A percentile compares a stretch with the other conserved stretches of the same genome.
Conservation (phyloP, 179 eudicot species). For the Amaranthus tricolor region DNA sequence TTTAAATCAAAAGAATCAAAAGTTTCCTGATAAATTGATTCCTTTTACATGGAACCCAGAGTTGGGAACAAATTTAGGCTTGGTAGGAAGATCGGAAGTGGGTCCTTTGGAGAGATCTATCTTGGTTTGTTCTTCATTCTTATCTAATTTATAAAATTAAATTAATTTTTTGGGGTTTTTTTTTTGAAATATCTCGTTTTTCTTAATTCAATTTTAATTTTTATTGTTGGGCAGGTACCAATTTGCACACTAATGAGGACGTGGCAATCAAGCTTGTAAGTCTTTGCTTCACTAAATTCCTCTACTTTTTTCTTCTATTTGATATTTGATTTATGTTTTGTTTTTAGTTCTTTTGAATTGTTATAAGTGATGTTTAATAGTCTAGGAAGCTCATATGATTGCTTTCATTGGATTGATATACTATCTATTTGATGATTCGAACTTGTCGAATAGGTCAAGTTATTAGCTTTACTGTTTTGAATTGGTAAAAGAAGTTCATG, state of each 20-base stretch:
- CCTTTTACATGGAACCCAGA: conserved; percentile 39
- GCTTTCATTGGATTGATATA: no score
- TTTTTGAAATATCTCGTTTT: not conserved
- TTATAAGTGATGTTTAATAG: not conserved
- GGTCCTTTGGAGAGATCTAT: conserved; percentile 56
- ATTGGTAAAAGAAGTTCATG: no score
- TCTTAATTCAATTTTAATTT: not conserved
- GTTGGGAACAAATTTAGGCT: conserved; percentile 47
- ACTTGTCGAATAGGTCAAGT: conserved; percentile 5
- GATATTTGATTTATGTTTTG: not conserved
- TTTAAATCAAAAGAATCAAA: not conserved
- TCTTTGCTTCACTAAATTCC: conserved; percentile 19
- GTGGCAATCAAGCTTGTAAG: conserved; percentile 91
- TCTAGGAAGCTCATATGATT: no score
- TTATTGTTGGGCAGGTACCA: conserved; percentile 47
- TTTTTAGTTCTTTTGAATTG: not conserved
- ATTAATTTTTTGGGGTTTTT: not conserved
- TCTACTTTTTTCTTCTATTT: not conserved
- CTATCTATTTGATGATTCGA: not conserved
- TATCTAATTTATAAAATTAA: no score
- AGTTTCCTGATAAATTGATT: not conserved
- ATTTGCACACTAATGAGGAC: conserved; percentile 85
- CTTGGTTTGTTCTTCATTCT: conserved; percentile 30
- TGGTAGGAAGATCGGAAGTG: conserved; percentile 53
- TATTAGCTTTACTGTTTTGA: conserved; percentile 13